Evolutionary conservation across 805 yeast genomes (phyloP), one percentile per base, ranked within the genome.

Genomic region (Saccharomycopsis schoenii): DNA sequence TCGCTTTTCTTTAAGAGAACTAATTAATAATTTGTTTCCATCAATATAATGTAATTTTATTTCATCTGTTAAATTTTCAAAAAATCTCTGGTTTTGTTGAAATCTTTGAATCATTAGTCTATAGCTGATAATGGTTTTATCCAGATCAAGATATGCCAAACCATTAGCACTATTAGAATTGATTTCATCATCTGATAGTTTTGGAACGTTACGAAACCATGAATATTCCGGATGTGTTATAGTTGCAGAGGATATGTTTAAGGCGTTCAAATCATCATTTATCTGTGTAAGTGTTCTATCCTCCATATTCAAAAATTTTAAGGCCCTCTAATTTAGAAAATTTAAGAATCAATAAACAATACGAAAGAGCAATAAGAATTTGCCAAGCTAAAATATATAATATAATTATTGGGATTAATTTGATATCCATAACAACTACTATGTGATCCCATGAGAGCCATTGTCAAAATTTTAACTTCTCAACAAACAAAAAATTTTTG

Each of bases 81-180:
- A 77, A 42, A 78, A 82, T 59, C 77, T 76, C 61, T 78, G 76
- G 57, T 86, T 81, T 57, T 82, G 84, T 64, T 80, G 78, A 58
- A 80, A 79, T 63, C 89, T 79, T 56, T 83, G 79, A 56, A 83
- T 78, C 42, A 89, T 75, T 63, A 89, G 75, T 68, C 82, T 87
- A 64, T 83, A 79, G 61, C 80, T 59, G n/a, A 60, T 51, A 14
- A 62, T 55, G 24, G 41, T 47, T 21, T 47, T 47, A 25, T 47
- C 52, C 52, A 21, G n/a, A n/a, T 47, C 52, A 17, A 47, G 52
- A 47, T 47, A 47, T 2, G 52, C 52, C 24, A 25, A 8, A 2
- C 52, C 52, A 11, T 47, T 47, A 24, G 52, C 52, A 21, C 52
- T 47, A 6, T 47, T 47, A 10, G 34, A 19, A 15, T 8, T 21